These are phyloP conservation scores for Termitomyces sp. DNA, from an alignment of 768 basidiomycete genomes.

Conservation along the genomic window DNA sequence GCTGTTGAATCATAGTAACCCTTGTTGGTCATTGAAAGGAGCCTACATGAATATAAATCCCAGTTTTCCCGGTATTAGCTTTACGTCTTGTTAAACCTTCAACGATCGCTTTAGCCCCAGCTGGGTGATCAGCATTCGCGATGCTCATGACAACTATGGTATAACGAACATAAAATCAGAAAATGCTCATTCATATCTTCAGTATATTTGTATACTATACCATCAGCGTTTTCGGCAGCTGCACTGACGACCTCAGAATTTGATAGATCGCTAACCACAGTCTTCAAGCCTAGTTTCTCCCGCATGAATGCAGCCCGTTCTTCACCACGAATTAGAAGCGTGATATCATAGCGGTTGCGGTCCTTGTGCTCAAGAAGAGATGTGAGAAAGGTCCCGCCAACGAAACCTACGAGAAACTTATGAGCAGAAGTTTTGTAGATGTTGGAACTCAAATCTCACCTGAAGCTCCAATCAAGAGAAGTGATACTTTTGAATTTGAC, in stretches of 20 bases:
- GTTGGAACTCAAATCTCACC: neutral
- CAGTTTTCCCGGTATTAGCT: conserved; percentile 9
- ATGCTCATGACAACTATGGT: conserved; percentile 11
- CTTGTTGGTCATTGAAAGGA: too few species aligned
- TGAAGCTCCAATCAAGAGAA: conserved; percentile 12
- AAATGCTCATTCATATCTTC: too few species aligned
- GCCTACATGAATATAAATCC: conserved; percentile 13
- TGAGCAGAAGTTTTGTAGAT: neutral
- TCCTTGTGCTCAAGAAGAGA: conserved; percentile 11
- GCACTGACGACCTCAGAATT: conserved; percentile 5
- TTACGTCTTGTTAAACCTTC: conserved; percentile 14
- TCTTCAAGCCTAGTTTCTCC: conserved; percentile 13
- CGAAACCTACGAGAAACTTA: conserved; percentile 6
- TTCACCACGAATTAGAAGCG: conserved; percentile 13
- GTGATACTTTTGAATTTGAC: conserved; percentile 6
- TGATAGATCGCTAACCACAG: conserved; percentile 12
- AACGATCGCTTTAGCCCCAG: conserved; percentile 10
- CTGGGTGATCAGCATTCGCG: conserved; percentile 14
- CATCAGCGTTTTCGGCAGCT: conserved; percentile 14
- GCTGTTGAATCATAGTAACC: too few species aligned
- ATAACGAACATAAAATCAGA: neutral
- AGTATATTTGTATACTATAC: neutral
- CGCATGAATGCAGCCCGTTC: conserved; percentile 10
- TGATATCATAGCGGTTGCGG: conserved; percentile 12
- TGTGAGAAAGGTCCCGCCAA: conserved; percentile 12